Base-by-base conservation (phyloP, 225 moss, liverwort and hornwort genomes). In the Pseudisothecium myosuroides region DNA sequence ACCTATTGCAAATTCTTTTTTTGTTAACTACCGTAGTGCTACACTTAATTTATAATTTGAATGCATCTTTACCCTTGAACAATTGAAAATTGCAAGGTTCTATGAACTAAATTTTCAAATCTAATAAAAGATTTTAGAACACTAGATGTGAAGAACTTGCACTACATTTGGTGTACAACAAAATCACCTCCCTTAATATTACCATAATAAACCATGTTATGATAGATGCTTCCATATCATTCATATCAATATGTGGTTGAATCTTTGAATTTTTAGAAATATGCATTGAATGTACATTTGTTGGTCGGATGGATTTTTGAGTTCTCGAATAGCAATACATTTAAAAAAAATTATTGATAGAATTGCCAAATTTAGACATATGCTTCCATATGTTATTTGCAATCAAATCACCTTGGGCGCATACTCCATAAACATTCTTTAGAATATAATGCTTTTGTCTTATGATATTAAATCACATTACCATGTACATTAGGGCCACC, bases 21-120 rank as follows among this genome's bases (percentile, higher is more conserved):
- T 75, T 28, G 0, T 29, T 32, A 16, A 32, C 3, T n/a, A n/a
- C n/a, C n/a, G n/a, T 12, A 20, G 4, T 76, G 5, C 32, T 19
- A 12, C 12, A 32, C 5, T 4, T 50, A 49, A 43, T 50, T 32
- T 49, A 12, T 32, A 20, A 50, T 32, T 32, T 6, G 20, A 75
- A 75, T 49, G 19, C 12, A 32, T 0, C 1, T 49, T 7, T 20
- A 31, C 0, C 49, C 26, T 1, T 19, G 0, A 32, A 75, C 1
- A 75, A 75, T 75, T 75, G 12, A n/a, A n/a, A 75, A 20, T 0
- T 50, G 1, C 4, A 50, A 49, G 10, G 49, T 75, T 75, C 2
- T 1, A 50, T 50, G 5, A 75, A 32, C 7, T 12, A 50, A 32
- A 43, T 12, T 75, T 47, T 50, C 0, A 32, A 0, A 12, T 75